Base-by-base conservation (phyloP, 192 early-diverging fungal species). In the Rhizophlyctis rosea region DNA sequence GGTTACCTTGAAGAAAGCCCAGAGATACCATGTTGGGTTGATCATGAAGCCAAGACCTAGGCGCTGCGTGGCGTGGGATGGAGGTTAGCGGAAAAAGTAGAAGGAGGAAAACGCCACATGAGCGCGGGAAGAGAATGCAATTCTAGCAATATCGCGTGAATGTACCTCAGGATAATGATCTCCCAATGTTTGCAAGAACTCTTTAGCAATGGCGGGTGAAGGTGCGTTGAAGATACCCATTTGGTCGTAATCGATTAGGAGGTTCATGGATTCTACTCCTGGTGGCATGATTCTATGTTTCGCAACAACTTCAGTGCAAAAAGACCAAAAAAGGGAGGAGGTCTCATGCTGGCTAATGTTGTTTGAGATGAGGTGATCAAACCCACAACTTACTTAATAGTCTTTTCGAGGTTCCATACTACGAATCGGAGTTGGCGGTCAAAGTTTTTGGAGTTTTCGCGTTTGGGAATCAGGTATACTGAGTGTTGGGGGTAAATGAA, bases 101-200 rank as follows among this genome's bases (percentile, higher is more conserved):
- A n/a, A n/a, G n/a, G n/a, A n/a, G n/a, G n/a, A n/a, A n/a, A n/a
- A n/a, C n/a, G n/a, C n/a, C n/a, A n/a, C n/a, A n/a, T n/a, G n/a
- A n/a, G n/a, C n/a, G n/a, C n/a, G n/a, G n/a, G n/a, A n/a, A n/a
- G n/a, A n/a, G n/a, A n/a, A n/a, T n/a, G n/a, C n/a, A n/a, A n/a
- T n/a, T n/a, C n/a, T n/a, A n/a, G n/a, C n/a, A n/a, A n/a, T n/a
- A n/a, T n/a, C n/a, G n/a, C n/a, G n/a, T n/a, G n/a, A n/a, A n/a
- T n/a, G n/a, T n/a, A n/a, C n/a, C n/a, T 98, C 95, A 4, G 93
- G 93, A 57, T 95, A 98, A 77, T 98, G 95, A 54, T 85, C 87
- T 33, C 86, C 83, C 25, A 98, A 73, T n/a, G 90, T 84, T 47
- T 91, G 70, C 54, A 95, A 73, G 60, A 94, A 91, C 28, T 70